These are phyloP conservation scores for Aspergillus tanneri DNA, from an alignment of 2,329 filamentous ascomycete genomes.

Conservation along the genomic window DNA sequence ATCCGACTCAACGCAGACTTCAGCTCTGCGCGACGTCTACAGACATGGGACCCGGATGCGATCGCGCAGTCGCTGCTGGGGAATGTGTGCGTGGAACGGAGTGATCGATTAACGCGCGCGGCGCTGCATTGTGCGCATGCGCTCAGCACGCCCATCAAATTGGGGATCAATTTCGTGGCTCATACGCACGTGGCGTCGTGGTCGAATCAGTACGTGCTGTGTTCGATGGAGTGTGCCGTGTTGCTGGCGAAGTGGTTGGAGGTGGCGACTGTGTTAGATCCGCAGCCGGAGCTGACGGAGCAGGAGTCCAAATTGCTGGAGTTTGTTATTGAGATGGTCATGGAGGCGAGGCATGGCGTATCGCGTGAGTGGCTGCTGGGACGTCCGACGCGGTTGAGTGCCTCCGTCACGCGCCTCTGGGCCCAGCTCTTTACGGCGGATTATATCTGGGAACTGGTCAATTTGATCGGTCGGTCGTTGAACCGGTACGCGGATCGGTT, in stretches of 20 bases:
- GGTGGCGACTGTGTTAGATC: slow-evolving; percentile 28
- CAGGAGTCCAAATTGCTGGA: slow-evolving; percentile 35
- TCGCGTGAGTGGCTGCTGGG: slow-evolving; percentile 33
- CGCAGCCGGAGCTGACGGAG: slow-evolving; percentile 29
- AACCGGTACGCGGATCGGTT: slow-evolving; percentile 35
- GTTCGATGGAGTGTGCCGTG: slow-evolving; percentile 56
- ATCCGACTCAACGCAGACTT: slow-evolving; percentile 38
- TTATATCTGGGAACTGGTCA: slow-evolving; percentile 40
- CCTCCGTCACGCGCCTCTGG: slow-evolving; percentile 34
- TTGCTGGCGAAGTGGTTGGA: slow-evolving; percentile 52
- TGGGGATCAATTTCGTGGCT: slow-evolving; percentile 56
- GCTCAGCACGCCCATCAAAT: slow-evolving; percentile 55
- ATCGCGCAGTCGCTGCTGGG: slow-evolving; percentile 33
- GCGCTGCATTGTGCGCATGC: slow-evolving; percentile 56
- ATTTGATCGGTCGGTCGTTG: slow-evolving; percentile 36
- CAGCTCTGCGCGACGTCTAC: slow-evolving; percentile 31
- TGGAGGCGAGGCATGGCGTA: slow-evolving; percentile 35
- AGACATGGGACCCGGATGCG: slow-evolving; percentile 33
- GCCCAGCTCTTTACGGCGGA: slow-evolving; percentile 36
- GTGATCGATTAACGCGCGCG: slow-evolving; percentile 47
- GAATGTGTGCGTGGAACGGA: slow-evolving; percentile 44
- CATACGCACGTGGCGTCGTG: slow-evolving; percentile 58
- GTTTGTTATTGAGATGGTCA: slow-evolving; percentile 39
- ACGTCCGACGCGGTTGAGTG: slow-evolving; percentile 34
- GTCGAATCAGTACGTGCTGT: slow-evolving; percentile 58